Base-by-base conservation (phyloP, 2,329 filamentous ascomycete species). In the Emmonsiellopsis sp. region DNA sequence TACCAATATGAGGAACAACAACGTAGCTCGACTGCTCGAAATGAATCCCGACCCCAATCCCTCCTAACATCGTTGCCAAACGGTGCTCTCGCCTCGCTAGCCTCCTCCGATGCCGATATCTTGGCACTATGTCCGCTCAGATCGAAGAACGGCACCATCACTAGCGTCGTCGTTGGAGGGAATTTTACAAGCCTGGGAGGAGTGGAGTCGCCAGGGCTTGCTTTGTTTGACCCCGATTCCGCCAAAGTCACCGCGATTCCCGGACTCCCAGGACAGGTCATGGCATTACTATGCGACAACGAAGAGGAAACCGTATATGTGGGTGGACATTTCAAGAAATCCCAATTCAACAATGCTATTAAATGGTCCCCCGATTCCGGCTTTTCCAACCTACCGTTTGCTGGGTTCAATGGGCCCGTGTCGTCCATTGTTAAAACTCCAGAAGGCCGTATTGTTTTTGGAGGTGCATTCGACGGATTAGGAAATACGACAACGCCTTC, bases 171-270 rank as follows among this genome's bases (percentile, higher is more conserved):
- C 47, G 80, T 98, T 13, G 93, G 87, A 53, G 93, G 93, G 47
- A 97, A 97, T 73, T 98, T 98, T 67, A 97, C 93, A 34, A 94
- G 89, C 68, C 74, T 98, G 57, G 88, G 85, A 55, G 84, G 84
- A 55, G 79, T 85, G 54, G 75, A 87, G 64, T 89, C 90, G 2
- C 83, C 83, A 51, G 88, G 87, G 44, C 82, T 94, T 54, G 93
- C 91, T 26, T 69, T 94, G 46, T 90, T 91, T 72, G 82, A 96
- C 67, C 82, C 87, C 3, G 81, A 82, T 58, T 85, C 83, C 4
- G 82, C 82, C 44, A 70, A 79, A 38, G 77, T 96, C 49, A 86
- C 82, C 1, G 79, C 89, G n/a, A 72, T 96, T 40, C 72, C 81
- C n/a, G 92, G 91, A 45, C 76, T 98, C 16, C 82, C 83, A 51